A percentile compares a stretch with the other conserved stretches of the same genome.
Conservation (phyloP, 345 rosid genomes). For the Salix dunnii region DNA sequence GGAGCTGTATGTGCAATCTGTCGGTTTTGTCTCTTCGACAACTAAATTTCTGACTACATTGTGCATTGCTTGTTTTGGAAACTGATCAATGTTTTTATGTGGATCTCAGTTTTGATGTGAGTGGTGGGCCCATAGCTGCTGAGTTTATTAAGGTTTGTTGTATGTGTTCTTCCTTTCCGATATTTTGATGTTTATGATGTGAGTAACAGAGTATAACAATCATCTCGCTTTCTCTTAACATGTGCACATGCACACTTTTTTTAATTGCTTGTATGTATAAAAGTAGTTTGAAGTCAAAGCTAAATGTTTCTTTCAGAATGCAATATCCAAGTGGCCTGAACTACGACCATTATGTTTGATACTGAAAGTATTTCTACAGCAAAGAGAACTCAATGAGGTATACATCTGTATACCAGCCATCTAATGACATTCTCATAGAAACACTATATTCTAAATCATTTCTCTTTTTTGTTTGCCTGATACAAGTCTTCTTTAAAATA, state of each 20-base stretch:
- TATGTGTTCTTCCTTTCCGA: neutral
- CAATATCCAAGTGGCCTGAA: conserved; percentile 66
- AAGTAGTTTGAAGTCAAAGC: neutral
- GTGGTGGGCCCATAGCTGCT: conserved; percentile 94
- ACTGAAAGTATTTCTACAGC: conserved; percentile 89
- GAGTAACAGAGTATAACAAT: neutral
- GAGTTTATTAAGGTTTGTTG: conserved; percentile 78
- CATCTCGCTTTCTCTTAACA: neutral
- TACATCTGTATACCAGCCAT: conserved; percentile 10
- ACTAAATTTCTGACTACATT: neutral
- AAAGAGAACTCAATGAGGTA: conserved; percentile 94
- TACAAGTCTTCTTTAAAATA: conserved; percentile 20
- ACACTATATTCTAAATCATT: conserved; percentile 1
- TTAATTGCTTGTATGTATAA: neutral
- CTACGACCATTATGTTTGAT: conserved; percentile 76
- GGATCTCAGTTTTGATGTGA: conserved; percentile 69
- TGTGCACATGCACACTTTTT: neutral
- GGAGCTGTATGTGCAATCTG: neutral
- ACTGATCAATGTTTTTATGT: conserved; percentile 4
- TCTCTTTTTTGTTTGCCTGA: conserved; percentile 8
- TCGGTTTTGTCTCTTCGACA: neutral
- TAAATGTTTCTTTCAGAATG: conserved; percentile 47
- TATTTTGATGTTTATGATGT: neutral
- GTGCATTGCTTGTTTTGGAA: neutral
- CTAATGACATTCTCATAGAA: neutral